Evolutionary conservation across 768 basidiomycete genomes (phyloP).

Genomic region (Leucosporidium creatinivorum): DNA sequence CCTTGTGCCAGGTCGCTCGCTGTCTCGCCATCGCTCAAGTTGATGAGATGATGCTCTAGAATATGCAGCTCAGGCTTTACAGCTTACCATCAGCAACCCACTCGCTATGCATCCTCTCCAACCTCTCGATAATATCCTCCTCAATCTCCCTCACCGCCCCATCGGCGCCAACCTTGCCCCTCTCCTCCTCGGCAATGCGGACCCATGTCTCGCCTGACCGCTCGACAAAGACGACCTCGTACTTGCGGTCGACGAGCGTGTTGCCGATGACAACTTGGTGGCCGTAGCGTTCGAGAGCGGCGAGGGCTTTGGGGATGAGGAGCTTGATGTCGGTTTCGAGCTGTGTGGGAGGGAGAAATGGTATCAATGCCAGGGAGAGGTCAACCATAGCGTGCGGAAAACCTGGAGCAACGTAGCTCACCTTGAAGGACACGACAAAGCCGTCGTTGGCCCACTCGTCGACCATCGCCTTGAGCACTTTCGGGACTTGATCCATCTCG

Average conservation of each 20-base stretch:
- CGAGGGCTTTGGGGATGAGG: conserved; percentile 81
- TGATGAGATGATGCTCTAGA: too few species aligned
- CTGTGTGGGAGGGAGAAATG: conserved; percentile 45
- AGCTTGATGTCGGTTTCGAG: conserved; percentile 82
- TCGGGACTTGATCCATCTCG: conserved; percentile 99
- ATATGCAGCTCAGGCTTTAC: too few species aligned
- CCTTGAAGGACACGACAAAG: conserved; percentile 96
- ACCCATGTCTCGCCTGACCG: conserved; percentile 34
- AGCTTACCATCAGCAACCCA: conserved; percentile 49
- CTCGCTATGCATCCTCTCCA: conserved; percentile 61
- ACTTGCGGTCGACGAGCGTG: conserved; percentile 82
- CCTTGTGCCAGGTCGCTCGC: too few species aligned
- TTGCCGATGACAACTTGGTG: conserved; percentile 98
- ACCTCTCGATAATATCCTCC: conserved; percentile 72
- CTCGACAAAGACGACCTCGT: conserved; percentile 78
- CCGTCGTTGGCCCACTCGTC: conserved; percentile 87
- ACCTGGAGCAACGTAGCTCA: conserved; percentile 40
- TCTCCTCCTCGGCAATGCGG: conserved; percentile 32
- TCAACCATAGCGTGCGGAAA: too few species aligned
- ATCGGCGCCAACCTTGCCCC: conserved; percentile 31
- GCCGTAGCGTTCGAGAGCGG: conserved; percentile 83
- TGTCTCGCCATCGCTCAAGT: too few species aligned
- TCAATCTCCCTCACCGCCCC: conserved; percentile 73
- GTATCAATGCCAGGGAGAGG: not conserved
- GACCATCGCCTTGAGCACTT: conserved; percentile 85